A percentile compares a stretch with the other conserved stretches of the same genome.
These are phyloP conservation scores for Coemansia sp. DNA, from an alignment of 192 early-diverging fungal genomes.

Conservation along the genomic window DNA sequence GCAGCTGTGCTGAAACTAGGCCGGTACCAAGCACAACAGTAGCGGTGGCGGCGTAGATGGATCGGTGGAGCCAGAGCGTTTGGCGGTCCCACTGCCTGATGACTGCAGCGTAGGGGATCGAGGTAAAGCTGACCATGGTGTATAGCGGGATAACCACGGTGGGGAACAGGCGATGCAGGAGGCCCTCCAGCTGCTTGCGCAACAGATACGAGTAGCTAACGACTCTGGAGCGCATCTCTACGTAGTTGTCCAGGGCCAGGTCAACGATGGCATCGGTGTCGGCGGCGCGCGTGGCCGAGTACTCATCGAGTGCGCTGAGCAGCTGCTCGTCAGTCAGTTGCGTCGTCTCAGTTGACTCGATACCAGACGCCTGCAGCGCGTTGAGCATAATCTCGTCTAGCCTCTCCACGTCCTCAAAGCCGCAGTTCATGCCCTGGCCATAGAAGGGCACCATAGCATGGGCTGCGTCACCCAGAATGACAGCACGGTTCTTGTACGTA, in stretches of 20 bases:
- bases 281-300: slow-evolving; percentile 62
- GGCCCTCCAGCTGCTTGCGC: slow-evolving; percentile 77
- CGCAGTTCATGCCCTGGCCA: slow-evolving; percentile 98
- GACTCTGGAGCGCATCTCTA: slow-evolving; percentile 90
- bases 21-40: slow-evolving; percentile 10
- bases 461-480: slow-evolving; percentile 93
- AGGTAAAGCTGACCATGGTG: slow-evolving; percentile 93
- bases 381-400: slow-evolving; percentile 53
- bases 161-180: slow-evolving; percentile 74
- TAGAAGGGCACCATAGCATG: slow-evolving; percentile 99
- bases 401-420: slow-evolving; percentile 87
- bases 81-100: slow-evolving; percentile 40
- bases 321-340: slow-evolving; percentile 43
- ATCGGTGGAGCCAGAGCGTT: slow-evolving; percentile 33
- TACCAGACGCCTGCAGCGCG: slow-evolving; percentile 57
- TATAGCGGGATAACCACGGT: slow-evolving; percentile 80
- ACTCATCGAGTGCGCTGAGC: slow-evolving; percentile 67
- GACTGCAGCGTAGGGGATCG: slow-evolving; percentile 79
- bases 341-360: slow-evolving; percentile 23
- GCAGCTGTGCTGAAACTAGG: slow-evolving; percentile 7
- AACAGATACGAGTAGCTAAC: slow-evolving; percentile 68
- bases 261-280: slow-evolving; percentile 90
- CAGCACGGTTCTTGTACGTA: slow-evolving; percentile 69
- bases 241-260: slow-evolving; percentile 90
- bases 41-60: slow-evolving; percentile 6